Evolutionary conservation across 768 basidiomycete species (phyloP).

Genomic region (Rhizopogon vinicolor): DNA sequence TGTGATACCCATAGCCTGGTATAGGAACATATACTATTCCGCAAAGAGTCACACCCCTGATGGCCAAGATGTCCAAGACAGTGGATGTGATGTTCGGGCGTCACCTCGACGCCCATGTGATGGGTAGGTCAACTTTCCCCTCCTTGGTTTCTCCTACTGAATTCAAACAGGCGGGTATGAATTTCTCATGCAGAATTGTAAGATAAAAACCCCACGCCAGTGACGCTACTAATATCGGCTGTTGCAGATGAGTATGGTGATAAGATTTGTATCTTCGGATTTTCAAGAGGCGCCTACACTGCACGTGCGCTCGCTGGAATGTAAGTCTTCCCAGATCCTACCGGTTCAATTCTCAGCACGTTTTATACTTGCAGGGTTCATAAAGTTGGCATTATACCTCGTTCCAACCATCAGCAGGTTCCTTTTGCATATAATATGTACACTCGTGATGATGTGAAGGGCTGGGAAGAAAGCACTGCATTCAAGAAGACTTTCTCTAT

Average conservation of each 20-base stretch:
- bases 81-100: slow-evolving; percentile 60
- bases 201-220: slow-evolving; percentile 9
- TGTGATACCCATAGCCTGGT: slow-evolving; percentile 43
- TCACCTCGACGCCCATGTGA: slow-evolving; percentile 65
- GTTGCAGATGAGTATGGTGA: slow-evolving; percentile 61
- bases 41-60: slow-evolving; percentile 53
- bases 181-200: slow-evolving; percentile 76
- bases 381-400: slow-evolving; percentile 69
- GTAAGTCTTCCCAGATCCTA: slow-evolving; percentile 32
- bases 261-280: slow-evolving; percentile 77
- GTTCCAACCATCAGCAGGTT: slow-evolving; percentile 68
- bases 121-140: slow-evolving; percentile 38
- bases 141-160: background rate
- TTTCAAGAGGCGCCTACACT: slow-evolving; percentile 76
- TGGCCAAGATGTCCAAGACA: slow-evolving; percentile 48
- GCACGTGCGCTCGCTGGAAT: slow-evolving; percentile 71
- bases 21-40: slow-evolving; percentile 70
- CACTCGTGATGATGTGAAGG: slow-evolving; percentile 46
- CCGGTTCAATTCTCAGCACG: background rate
- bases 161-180: slow-evolving; percentile 58
- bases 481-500: slow-evolving; percentile 77
- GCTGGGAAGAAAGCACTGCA: slow-evolving; percentile 58
- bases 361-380: slow-evolving; percentile 45
- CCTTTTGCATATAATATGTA: slow-evolving; percentile 73
- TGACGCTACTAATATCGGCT: background rate